A percentile compares a stretch with the other conserved stretches of the same genome.
These are phyloP conservation scores for Annona squamosa DNA, from an alignment of 164 flowering plant genomes.

Conservation along the genomic window DNA sequence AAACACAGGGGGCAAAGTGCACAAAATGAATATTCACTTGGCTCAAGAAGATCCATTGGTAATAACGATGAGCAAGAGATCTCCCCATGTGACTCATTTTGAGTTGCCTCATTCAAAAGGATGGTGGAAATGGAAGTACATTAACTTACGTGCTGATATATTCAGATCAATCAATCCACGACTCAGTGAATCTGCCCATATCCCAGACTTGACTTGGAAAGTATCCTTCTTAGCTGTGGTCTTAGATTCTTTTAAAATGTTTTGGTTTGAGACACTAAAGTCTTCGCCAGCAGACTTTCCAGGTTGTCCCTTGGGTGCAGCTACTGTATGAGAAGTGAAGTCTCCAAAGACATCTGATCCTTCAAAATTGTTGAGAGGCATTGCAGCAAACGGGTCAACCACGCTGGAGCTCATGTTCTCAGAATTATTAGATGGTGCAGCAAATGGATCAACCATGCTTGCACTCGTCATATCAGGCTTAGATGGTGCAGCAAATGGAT, in stretches of 20 bases:
- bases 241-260: conserved; percentile 26
- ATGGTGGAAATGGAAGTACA: neutral
- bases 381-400: conserved; percentile 82
- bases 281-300: conserved; percentile 24
- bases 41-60: no score
- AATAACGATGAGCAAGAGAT: no score
- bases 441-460: conserved; percentile 69
- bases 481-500: conserved; percentile 56
- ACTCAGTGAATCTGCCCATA: conserved; percentile 97
- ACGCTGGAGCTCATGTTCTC: conserved; percentile 26
- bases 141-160: conserved; percentile 87
- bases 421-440: conserved; percentile 67
- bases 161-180: conserved; percentile 98
- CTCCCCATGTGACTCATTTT: no score
- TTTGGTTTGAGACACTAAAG: conserved; percentile 20
- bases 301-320: conserved; percentile 30
- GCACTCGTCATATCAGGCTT: conserved; percentile 28
- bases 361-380: conserved; percentile 73
- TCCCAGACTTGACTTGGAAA: conserved; percentile 95
- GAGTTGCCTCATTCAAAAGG: no score
- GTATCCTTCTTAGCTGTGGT: conserved; percentile 48
- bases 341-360: conserved; percentile 67
- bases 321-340: conserved; percentile 48
- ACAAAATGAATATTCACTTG: no score
- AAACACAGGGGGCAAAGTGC: no score